Evolutionary conservation across 23 red algal species (phyloP).

Genomic region (Gracilaria caudata): DNA sequence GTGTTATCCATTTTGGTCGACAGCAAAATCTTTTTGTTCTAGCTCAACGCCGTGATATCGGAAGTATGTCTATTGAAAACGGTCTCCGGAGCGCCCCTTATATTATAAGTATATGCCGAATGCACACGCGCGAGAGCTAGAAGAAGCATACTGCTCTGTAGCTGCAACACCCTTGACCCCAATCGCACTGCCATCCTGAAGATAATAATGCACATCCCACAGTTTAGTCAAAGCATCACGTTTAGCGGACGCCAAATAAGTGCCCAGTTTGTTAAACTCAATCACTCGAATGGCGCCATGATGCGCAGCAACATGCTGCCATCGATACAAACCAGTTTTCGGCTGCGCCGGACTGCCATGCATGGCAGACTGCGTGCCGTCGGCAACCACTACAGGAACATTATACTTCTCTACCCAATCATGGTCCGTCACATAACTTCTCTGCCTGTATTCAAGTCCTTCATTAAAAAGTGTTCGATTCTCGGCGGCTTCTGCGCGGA

Average conservation of each 20-base stretch:
- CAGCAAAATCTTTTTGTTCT: constrained; percentile 86
- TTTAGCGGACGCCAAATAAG: constrained; percentile 75
- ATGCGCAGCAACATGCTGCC: constrained; percentile 78
- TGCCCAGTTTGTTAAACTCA: constrained; percentile 67
- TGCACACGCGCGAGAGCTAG: constrained; percentile 33
- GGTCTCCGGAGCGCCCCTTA: constrained; percentile 35
- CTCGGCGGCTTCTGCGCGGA: constrained; percentile 28
- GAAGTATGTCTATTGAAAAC: constrained; percentile 66
- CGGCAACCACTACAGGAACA: background rate
- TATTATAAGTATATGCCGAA: constrained; percentile 37
- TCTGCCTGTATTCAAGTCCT: constrained; percentile 70
- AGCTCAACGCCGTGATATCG: constrained; percentile 69
- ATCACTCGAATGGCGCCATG: constrained; percentile 82
- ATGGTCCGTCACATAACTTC: constrained; percentile 59
- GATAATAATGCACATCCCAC: constrained; percentile 68
- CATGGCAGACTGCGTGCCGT: background rate
- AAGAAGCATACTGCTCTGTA: constrained; percentile 10
- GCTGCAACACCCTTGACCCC: background rate
- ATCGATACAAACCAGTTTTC: constrained; percentile 56
- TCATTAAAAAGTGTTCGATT: constrained; percentile 48
- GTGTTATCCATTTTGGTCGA: constrained; percentile 85
- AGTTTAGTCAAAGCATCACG: constrained; percentile 74
- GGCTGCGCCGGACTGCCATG: background rate
- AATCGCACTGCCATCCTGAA: constrained; percentile 47
- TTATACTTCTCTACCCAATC: constrained; percentile 69